Percentiles rank a stretch among this genome's conserved stretches.
These are phyloP conservation scores for Gnomoniopsis sp. DNA, from an alignment of 2,329 filamentous ascomycete species.

Conservation along the genomic window DNA sequence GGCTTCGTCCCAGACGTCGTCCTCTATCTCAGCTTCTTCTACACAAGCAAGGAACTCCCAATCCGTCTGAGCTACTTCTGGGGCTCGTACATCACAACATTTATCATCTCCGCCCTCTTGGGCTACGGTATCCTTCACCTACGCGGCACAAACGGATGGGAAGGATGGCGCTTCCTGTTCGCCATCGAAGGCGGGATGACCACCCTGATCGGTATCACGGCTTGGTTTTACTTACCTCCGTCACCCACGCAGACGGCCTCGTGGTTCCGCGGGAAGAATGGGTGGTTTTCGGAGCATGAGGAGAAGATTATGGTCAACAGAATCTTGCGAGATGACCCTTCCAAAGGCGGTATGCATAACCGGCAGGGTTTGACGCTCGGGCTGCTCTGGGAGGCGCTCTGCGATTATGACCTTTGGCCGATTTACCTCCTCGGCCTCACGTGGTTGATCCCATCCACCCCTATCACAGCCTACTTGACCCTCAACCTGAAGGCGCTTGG, in stretches of 20 bases:
- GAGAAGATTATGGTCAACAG: slow-evolving; percentile 63
- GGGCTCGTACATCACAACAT: slow-evolving; percentile 52
- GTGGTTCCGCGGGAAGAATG: slow-evolving; percentile 50
- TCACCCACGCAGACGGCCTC: slow-evolving; percentile 58
- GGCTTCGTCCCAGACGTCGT: slow-evolving; percentile 46
- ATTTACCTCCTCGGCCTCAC: slow-evolving; percentile 28
- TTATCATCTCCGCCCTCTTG: slow-evolving; percentile 48
- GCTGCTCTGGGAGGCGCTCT: slow-evolving; percentile 18
- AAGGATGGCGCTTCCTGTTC: slow-evolving; percentile 39
- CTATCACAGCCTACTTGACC: slow-evolving; percentile 18
- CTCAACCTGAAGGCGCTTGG: slow-evolving; percentile 17
- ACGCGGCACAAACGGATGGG: slow-evolving; percentile 44
- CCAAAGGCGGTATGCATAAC: slow-evolving; percentile 27
- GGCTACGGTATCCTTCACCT: slow-evolving; percentile 53
- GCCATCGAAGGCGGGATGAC: slow-evolving; percentile 23
- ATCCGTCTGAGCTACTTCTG: slow-evolving; percentile 64
- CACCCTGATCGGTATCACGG: slow-evolving; percentile 30
- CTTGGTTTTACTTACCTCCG: slow-evolving; percentile 47
- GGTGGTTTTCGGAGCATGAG: slow-evolving; percentile 58
- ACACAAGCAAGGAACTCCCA: slow-evolving; percentile 63
- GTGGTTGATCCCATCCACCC: slow-evolving; percentile 34
- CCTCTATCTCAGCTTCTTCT: slow-evolving; percentile 66
- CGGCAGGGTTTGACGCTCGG: slow-evolving; percentile 16
- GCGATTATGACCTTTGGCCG: slow-evolving; percentile 21
- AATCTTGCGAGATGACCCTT: slow-evolving; percentile 32